These are phyloP conservation scores for Trametes cinnabarina DNA, from an alignment of 768 basidiomycete genomes.

Conservation along the genomic window DNA sequence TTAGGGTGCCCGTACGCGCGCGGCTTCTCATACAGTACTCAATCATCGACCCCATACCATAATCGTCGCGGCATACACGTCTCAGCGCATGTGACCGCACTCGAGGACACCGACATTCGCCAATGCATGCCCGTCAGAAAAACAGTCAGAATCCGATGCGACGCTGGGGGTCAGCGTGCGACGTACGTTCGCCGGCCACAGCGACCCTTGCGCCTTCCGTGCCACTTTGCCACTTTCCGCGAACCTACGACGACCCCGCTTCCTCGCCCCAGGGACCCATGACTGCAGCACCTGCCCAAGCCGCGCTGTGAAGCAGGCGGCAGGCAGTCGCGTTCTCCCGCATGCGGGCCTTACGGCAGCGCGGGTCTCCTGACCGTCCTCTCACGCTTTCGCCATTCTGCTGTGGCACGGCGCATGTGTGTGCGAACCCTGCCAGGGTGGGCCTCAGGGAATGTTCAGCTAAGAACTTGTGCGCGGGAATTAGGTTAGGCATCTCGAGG, in stretches of 20 bases:
- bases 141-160: too few relatives aligned
- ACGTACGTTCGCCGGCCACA: background rate
- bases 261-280: background rate
- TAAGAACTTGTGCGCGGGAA: too few relatives aligned
- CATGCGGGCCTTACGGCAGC: slow-evolving; percentile 3
- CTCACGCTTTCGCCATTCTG: background rate
- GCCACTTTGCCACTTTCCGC: too few relatives aligned
- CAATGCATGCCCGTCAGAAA: too few relatives aligned
- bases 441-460: too few relatives aligned
- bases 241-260: background rate
- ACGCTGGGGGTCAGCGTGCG: background rate
- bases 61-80: background rate
- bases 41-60: background rate
- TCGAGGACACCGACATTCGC: background rate
- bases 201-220: background rate
- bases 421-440: background rate
- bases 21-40: background rate
- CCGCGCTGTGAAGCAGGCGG: slow-evolving; percentile 8
- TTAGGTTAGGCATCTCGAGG: background rate
- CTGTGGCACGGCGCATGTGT: background rate
- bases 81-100: slow-evolving; percentile 1
- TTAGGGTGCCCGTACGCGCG: too few relatives aligned
- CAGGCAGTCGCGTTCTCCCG: background rate
- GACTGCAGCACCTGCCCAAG: background rate
- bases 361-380: slow-evolving; percentile 8